Conservation (phyloP, 2,329 filamentous ascomycete genomes). For the Magnaporthiopsis incrustans region DNA sequence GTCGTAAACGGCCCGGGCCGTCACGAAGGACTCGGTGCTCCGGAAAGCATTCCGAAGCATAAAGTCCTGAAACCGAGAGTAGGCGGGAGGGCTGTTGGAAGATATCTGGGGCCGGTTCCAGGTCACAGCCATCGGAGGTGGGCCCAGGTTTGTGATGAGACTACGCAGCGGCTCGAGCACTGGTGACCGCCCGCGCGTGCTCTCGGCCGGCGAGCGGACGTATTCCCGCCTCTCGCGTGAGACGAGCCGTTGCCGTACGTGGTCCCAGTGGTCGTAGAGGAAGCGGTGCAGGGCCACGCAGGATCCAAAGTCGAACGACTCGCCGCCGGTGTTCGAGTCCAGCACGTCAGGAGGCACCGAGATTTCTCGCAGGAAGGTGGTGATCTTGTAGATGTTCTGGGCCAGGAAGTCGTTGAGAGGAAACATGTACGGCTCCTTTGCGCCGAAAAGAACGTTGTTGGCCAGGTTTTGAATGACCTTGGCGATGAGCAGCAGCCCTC, state of each 20-base stretch:
- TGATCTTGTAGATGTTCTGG: conserved; percentile 60
- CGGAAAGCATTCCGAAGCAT: conserved; percentile 63
- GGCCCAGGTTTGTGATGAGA: conserved; percentile 58
- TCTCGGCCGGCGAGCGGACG: conserved; percentile 46
- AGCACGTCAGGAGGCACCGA: conserved; percentile 46
- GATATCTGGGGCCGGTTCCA: conserved; percentile 63
- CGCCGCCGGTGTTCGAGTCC: conserved; percentile 31
- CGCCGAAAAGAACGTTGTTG: conserved; percentile 64
- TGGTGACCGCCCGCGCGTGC: conserved; percentile 42
- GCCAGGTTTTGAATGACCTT: conserved; percentile 66
- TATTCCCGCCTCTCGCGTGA: conserved; percentile 50
- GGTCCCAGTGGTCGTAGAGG: conserved; percentile 65
- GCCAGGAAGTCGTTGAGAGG: conserved; percentile 61
- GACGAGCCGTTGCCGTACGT: conserved; percentile 55
- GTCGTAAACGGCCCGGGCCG: conserved; percentile 59
- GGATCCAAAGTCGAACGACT: conserved; percentile 62
- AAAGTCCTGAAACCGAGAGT: conserved; percentile 64
- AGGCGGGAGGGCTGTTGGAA: conserved; percentile 52
- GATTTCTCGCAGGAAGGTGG: conserved; percentile 58
- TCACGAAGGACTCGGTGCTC: conserved; percentile 55
- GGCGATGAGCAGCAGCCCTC: conserved; percentile 59
- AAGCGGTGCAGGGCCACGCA: conserved; percentile 62
- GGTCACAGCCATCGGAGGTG: conserved; percentile 59
- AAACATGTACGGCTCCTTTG: conserved; percentile 67
- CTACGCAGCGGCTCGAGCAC: conserved; percentile 52